phyloP scores from a whole-genome alignment of 2,329 filamentous ascomycete genomes.

The Fusarium globosum region DNA sequence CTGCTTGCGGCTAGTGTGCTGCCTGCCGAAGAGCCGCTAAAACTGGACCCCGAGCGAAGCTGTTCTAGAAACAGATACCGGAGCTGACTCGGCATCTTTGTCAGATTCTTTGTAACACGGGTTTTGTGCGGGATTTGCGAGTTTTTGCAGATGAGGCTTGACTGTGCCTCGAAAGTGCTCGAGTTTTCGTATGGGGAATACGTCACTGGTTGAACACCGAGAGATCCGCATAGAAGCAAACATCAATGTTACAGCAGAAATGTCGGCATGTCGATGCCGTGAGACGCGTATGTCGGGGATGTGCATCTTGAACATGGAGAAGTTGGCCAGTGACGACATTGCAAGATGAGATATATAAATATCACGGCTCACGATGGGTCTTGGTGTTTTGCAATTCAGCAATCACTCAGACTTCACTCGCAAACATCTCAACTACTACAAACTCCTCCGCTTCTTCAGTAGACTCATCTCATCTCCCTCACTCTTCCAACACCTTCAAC shows the following conservation, averaged over 20 bases:
- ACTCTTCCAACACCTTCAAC: not conserved
- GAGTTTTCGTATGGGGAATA: not conserved
- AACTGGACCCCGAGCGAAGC: not conserved
- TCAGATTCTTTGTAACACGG: not conserved
- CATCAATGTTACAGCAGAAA: not conserved
- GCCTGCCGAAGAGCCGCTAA: constrained; percentile 8
- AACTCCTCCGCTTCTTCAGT: not conserved
- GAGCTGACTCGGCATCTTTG: constrained; percentile 8
- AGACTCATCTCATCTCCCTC: not conserved
- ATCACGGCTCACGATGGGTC: not conserved
- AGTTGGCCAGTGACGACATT: not conserved
- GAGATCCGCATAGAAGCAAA: not conserved
- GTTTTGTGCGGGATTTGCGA: not conserved
- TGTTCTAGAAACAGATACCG: not conserved
- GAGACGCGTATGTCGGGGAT: not conserved
- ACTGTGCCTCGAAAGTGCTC: not conserved
- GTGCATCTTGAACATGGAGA: not conserved
- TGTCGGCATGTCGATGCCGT: not conserved
- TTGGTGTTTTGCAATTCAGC: not conserved
- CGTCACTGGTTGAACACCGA: not conserved
- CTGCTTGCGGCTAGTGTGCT: not conserved
- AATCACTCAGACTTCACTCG: not conserved
- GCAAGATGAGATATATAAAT: not conserved
- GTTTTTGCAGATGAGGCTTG: not conserved
- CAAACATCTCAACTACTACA: not conserved